phyloP scores from a whole-genome alignment of 805 yeast genomes.

The Metschnikowia similis region DNA sequence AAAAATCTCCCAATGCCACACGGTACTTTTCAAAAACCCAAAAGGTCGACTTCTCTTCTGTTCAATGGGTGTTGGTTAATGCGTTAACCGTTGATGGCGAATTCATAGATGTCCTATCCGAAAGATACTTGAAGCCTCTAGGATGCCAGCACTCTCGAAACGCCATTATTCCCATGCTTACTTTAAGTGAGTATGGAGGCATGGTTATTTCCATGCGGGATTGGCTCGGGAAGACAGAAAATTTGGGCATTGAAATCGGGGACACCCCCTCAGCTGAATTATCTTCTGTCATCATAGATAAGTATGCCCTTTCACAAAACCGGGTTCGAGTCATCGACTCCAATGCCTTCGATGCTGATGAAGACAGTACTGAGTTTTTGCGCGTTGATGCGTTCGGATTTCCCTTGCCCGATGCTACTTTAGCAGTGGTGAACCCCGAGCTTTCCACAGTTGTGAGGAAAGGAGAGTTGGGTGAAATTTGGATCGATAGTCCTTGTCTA shows the following conservation, averaged over 20 bases:
- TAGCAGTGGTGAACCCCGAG: slow-evolving; percentile 94
- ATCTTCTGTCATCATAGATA: slow-evolving; percentile 68
- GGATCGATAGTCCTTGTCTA: slow-evolving; percentile 93
- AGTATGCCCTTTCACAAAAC: slow-evolving; percentile 67
- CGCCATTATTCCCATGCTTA: slow-evolving; percentile 83
- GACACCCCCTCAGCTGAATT: slow-evolving; percentile 27
- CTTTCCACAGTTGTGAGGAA: slow-evolving; percentile 68
- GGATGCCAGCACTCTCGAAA: slow-evolving; percentile 76
- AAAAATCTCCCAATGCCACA: slow-evolving; percentile 80
- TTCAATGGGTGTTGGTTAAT: slow-evolving; percentile 86
- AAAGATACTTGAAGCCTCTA: slow-evolving; percentile 84
- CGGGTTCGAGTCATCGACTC: slow-evolving; percentile 62
- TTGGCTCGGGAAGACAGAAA: slow-evolving; percentile 73
- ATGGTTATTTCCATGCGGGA: slow-evolving; percentile 89
- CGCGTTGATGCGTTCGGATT: slow-evolving; percentile 90
- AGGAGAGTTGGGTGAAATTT: slow-evolving; percentile 88
- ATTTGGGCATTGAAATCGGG: slow-evolving; percentile 48
- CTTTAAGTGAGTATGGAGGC: slow-evolving; percentile 93
- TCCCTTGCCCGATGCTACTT: slow-evolving; percentile 89
- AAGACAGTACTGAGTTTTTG: slow-evolving; percentile 36
- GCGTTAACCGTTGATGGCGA: slow-evolving; percentile 90
- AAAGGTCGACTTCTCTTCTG: slow-evolving; percentile 70
- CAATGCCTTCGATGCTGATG: slow-evolving; percentile 46
- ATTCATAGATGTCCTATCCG: slow-evolving; percentile 81
- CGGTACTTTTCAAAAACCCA: slow-evolving; percentile 72